Percentiles rank a stretch among this genome's conserved stretches.
Evolutionary conservation across 495 filamentous ascomycete genomes (phyloP).

Genomic region (Evernia prunastri): DNA sequence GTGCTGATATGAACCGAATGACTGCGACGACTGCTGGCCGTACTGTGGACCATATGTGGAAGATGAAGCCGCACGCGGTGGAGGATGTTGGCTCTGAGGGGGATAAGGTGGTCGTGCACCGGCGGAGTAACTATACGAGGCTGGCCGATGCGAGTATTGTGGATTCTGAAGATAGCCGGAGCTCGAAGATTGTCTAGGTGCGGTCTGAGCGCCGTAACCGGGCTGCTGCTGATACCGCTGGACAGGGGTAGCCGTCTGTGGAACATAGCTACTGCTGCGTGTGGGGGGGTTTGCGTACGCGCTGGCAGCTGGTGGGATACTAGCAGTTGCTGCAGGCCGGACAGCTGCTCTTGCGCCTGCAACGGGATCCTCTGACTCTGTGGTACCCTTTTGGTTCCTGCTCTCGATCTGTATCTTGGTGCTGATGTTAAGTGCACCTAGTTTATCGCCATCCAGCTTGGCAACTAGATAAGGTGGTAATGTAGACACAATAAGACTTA

Average conservation of each 20-base stretch:
- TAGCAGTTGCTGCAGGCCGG: slow-evolving; percentile 10
- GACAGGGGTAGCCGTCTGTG: slow-evolving; percentile 16
- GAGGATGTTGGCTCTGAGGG: slow-evolving; percentile 34
- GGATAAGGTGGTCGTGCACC: slow-evolving; percentile 39
- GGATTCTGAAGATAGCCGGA: slow-evolving; percentile 38
- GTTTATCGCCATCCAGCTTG: slow-evolving; percentile 75
- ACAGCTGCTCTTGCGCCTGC: slow-evolving; percentile 29
- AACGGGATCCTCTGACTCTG: slow-evolving; percentile 75
- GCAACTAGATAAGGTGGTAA: slow-evolving; percentile 82
- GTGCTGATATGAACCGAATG: slow-evolving; percentile 40
- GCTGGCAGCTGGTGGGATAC: slow-evolving; percentile 7
- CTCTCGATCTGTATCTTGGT: slow-evolving; percentile 68
- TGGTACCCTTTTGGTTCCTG: slow-evolving; percentile 66
- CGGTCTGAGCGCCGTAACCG: slow-evolving; percentile 31
- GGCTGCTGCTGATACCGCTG: slow-evolving; percentile 22
- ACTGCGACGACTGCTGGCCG: slow-evolving; percentile 35
- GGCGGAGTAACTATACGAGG: slow-evolving; percentile 35
- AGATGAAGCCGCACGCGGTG: slow-evolving; percentile 26
- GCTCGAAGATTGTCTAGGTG: slow-evolving; percentile 33
- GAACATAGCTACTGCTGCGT: slow-evolving; percentile 17
- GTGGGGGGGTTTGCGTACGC: slow-evolving; percentile 19
- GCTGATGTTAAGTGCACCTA: slow-evolving; percentile 75
- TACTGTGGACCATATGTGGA: slow-evolving; percentile 37
- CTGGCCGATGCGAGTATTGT: slow-evolving; percentile 38
- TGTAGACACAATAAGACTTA: slow-evolving; percentile 62